Evolutionary conservation across 2,329 filamentous ascomycete genomes (phyloP).

Genomic region (Botrytis galanthina): DNA sequence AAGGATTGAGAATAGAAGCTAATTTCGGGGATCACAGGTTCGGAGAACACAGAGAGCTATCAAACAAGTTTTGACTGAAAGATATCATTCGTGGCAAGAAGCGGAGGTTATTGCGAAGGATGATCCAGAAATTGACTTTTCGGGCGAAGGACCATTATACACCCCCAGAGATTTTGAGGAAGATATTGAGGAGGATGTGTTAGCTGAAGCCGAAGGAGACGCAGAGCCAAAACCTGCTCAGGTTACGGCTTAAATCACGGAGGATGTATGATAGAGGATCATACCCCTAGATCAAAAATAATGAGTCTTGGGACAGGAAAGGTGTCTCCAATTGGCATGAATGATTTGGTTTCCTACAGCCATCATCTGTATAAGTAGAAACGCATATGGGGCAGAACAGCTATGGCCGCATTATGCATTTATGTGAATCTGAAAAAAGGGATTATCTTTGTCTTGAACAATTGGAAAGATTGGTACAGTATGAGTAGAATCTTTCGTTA

Average conservation of each 20-base stretch:
- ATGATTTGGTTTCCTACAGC: slow-evolving; percentile 1
- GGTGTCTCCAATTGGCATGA: slow-evolving; percentile 7
- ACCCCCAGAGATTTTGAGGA: slow-evolving; percentile 30
- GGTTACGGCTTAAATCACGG: slow-evolving; percentile 8
- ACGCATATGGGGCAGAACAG: slow-evolving; percentile 15
- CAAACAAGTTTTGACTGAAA: slow-evolving; percentile 80
- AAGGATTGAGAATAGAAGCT: not conserved
- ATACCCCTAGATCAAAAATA: slow-evolving; percentile 5
- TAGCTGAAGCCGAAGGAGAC: slow-evolving; percentile 1
- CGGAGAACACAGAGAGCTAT: slow-evolving; percentile 76
- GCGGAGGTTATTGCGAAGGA: slow-evolving; percentile 62
- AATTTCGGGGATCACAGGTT: slow-evolving; percentile 52
- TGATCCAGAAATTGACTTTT: slow-evolving; percentile 63
- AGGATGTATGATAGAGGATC: slow-evolving; percentile 3
- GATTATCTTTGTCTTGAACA: slow-evolving; percentile 11
- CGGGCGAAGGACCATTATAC: slow-evolving; percentile 35
- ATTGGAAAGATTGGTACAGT: slow-evolving; percentile 1
- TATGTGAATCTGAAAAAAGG: slow-evolving; percentile 10
- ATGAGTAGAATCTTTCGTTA: not conserved
- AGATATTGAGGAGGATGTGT: slow-evolving; percentile 36
- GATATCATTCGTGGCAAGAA: slow-evolving; percentile 85
- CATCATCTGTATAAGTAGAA: slow-evolving; percentile 20
- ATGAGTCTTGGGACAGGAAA: slow-evolving; percentile 2
- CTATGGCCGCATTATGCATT: slow-evolving; percentile 9
- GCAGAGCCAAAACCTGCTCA: slow-evolving; percentile 5